A percentile compares a stretch with the other conserved stretches of the same genome.
Conservation (phyloP, 495 filamentous ascomycete species). For the Darksidea phi region DNA sequence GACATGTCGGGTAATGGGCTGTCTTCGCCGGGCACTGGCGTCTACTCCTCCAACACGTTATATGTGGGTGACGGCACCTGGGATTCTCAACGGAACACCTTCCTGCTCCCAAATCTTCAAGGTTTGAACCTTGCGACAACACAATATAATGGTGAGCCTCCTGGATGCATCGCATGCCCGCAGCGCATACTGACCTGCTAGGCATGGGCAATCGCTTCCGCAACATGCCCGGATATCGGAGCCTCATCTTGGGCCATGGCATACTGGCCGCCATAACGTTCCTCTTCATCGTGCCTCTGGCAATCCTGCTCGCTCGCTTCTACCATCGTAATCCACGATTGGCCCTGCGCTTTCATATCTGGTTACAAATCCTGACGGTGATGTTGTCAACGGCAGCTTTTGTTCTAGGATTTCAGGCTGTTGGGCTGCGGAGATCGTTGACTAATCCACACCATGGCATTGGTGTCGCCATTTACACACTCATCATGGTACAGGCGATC, state of each 20-base stretch:
- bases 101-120: constrained; percentile 81
- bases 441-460: constrained; percentile 92
- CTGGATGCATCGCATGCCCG: neutral
- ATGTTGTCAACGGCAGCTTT: constrained; percentile 70
- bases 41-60: constrained; percentile 78
- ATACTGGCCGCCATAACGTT: constrained; percentile 86
- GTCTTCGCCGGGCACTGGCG: constrained; percentile 75
- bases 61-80: constrained; percentile 90
- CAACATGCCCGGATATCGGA: constrained; percentile 70
- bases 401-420: constrained; percentile 73
- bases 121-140: constrained; percentile 92
- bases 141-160: constrained; percentile 80
- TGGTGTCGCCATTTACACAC: constrained; percentile 81
- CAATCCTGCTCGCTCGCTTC: constrained; percentile 77
- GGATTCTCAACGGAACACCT: constrained; percentile 79
- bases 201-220: constrained; percentile 91
- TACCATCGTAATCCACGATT: constrained; percentile 60
- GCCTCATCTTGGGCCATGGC: constrained; percentile 77
- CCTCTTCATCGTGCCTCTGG: constrained; percentile 74
- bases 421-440: constrained; percentile 71
- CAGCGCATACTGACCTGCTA: constrained; percentile 38
- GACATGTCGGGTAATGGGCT: constrained; percentile 44
- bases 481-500: constrained; percentile 76
- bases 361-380: constrained; percentile 79
- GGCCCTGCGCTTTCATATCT: constrained; percentile 78